These are phyloP conservation scores for Diaporthe citri DNA, from an alignment of 2,329 filamentous ascomycete species.

Conservation along the genomic window DNA sequence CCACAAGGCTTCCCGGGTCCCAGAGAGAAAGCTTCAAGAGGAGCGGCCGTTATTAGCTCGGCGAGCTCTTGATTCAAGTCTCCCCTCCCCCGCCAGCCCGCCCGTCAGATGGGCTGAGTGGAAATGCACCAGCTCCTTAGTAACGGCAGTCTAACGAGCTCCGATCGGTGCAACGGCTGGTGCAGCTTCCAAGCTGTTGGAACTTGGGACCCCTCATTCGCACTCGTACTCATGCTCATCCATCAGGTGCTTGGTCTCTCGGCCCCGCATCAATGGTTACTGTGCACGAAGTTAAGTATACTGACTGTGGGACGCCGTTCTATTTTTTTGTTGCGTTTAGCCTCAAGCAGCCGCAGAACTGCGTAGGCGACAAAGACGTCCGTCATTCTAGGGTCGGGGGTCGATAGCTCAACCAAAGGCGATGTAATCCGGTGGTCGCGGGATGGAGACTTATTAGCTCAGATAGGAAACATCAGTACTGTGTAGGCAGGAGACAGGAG, in stretches of 20 bases:
- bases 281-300: constrained; percentile 16
- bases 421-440: not conserved
- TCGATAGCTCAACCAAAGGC: not conserved
- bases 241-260: constrained; percentile 24
- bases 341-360: not conserved
- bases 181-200: constrained; percentile 32
- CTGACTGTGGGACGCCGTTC: not conserved
- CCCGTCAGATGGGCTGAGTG: constrained; percentile 23
- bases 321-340: not conserved
- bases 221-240: constrained; percentile 9
- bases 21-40: constrained; percentile 38
- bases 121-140: constrained; percentile 12
- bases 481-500: not conserved
- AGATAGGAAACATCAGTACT: not conserved
- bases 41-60: constrained; percentile 28
- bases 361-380: not conserved
- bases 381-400: not conserved
- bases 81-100: constrained; percentile 12
- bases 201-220: constrained; percentile 33
- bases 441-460: not conserved
- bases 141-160: constrained; percentile 22
- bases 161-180: constrained; percentile 26
- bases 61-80: constrained; percentile 25
- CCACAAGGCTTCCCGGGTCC: constrained; percentile 38
- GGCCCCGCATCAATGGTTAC: constrained; percentile 30